Evolutionary conservation across 2,329 filamentous ascomycete genomes (phyloP).

Genomic region (Hypoxylon sp.): DNA sequence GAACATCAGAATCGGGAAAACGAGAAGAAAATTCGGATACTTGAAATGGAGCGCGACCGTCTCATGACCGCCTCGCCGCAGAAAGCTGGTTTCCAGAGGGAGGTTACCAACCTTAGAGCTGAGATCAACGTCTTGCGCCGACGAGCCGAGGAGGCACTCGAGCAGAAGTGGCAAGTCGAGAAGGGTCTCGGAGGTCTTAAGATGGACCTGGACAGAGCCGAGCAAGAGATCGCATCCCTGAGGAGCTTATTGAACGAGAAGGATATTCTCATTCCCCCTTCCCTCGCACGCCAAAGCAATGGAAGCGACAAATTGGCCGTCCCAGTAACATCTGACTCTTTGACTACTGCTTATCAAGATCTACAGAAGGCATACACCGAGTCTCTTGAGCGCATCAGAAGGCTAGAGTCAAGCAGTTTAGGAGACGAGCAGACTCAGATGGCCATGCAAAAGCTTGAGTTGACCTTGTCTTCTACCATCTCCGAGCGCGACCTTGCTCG

Average conservation of each 20-base stretch:
- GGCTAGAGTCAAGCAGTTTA: conserved; percentile 65
- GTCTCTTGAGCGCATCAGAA: conserved; percentile 74
- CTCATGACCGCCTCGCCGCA: conserved; percentile 76
- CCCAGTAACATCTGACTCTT: conserved; percentile 74
- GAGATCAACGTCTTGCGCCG: conserved; percentile 88
- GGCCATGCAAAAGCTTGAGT: conserved; percentile 74
- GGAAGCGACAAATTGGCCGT: conserved; percentile 56
- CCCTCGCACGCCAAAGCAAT: conserved; percentile 60
- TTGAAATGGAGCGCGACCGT: conserved; percentile 83
- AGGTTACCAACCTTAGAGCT: conserved; percentile 81
- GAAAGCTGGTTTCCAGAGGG: conserved; percentile 83
- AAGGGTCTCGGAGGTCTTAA: conserved; percentile 89
- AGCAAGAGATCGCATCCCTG: conserved; percentile 90
- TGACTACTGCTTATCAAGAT: conserved; percentile 79
- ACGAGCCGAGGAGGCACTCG: conserved; percentile 91
- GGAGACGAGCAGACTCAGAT: conserved; percentile 70
- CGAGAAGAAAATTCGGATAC: conserved; percentile 78
- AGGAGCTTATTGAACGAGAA: conserved; percentile 82
- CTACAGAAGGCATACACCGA: conserved; percentile 78
- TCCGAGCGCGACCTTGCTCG: conserved; percentile 79
- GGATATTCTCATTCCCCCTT: conserved; percentile 79
- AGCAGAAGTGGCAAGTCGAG: conserved; percentile 96
- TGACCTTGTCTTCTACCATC: conserved; percentile 75
- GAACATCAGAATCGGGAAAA: conserved; percentile 87
- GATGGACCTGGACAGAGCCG: conserved; percentile 95